A percentile compares a stretch with the other conserved stretches of the same genome.
These are phyloP conservation scores for Neurospora sp. DNA, from an alignment of 2,329 filamentous ascomycete genomes.

Conservation along the genomic window DNA sequence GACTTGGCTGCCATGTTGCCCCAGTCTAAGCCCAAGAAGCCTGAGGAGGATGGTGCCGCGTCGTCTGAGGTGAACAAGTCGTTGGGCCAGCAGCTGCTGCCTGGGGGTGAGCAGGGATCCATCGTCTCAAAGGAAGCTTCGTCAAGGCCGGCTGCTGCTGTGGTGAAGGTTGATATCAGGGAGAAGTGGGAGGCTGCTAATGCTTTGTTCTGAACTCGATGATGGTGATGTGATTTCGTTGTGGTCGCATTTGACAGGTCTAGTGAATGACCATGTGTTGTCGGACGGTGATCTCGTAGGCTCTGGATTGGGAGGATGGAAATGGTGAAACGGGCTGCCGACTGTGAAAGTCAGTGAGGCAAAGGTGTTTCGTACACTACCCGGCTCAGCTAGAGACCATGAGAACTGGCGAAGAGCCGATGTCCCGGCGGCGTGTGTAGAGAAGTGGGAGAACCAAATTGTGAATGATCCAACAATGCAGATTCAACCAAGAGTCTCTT, in stretches of 20 bases:
- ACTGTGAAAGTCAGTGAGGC: background rate
- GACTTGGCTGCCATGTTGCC: slow-evolving; percentile 7
- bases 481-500: background rate
- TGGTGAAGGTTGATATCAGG: background rate
- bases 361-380: background rate
- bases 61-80: background rate
- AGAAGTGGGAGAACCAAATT: background rate
- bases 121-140: background rate
- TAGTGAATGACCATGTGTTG: background rate
- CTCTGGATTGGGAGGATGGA: background rate
- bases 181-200: background rate
- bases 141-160: background rate
- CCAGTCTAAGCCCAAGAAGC: background rate
- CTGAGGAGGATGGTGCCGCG: background rate
- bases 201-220: background rate
- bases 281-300: background rate
- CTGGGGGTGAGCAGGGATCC: background rate
- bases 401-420: background rate
- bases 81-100: background rate
- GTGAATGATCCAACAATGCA: background rate
- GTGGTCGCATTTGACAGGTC: background rate
- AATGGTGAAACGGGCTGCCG: background rate
- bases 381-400: background rate
- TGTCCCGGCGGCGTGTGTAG: background rate
- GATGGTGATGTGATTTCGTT: background rate